A percentile compares a stretch with the other conserved stretches of the same genome.
phyloP scores from a whole-genome alignment of 345 rosid genomes.

The Atalantia buxifolia region DNA sequence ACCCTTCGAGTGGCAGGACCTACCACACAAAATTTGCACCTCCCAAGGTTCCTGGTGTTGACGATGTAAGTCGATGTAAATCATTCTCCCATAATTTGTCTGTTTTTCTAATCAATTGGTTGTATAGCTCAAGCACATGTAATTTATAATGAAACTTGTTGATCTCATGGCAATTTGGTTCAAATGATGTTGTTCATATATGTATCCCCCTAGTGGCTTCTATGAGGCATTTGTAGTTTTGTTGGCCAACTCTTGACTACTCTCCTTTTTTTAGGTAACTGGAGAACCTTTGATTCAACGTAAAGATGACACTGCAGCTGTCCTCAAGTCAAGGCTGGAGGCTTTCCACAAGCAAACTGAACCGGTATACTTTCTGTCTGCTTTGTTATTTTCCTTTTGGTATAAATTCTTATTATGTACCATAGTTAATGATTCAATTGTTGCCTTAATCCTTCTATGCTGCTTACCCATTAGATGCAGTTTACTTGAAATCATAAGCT shows the following conservation, averaged over 20 bases:
- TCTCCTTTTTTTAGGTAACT: constrained; percentile 51
- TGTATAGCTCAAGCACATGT: neutral
- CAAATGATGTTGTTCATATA: neutral
- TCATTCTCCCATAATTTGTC: constrained; percentile 3
- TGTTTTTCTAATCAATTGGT: neutral
- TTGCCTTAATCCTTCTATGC: neutral
- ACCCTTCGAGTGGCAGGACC: constrained; percentile 92
- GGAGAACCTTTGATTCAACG: constrained; percentile 92
- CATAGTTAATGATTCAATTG: neutral
- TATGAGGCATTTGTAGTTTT: neutral
- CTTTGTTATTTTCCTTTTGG: neutral
- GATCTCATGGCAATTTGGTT: neutral
- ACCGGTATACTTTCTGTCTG: constrained; percentile 46
- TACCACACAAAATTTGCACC: constrained; percentile 89
- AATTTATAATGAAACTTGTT: neutral
- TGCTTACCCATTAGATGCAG: neutral
- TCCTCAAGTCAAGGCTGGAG: constrained; percentile 85
- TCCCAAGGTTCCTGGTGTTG: constrained; percentile 71
- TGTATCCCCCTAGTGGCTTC: neutral
- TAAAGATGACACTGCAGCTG: constrained; percentile 86
- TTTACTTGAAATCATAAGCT: neutral
- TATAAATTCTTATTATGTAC: neutral
- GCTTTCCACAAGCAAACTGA: constrained; percentile 89
- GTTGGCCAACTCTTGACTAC: neutral
- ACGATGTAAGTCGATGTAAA: constrained; percentile 64